Evolutionary conservation across 2,329 filamentous ascomycete genomes (phyloP).

Genomic region (Microdochium paspali): DNA sequence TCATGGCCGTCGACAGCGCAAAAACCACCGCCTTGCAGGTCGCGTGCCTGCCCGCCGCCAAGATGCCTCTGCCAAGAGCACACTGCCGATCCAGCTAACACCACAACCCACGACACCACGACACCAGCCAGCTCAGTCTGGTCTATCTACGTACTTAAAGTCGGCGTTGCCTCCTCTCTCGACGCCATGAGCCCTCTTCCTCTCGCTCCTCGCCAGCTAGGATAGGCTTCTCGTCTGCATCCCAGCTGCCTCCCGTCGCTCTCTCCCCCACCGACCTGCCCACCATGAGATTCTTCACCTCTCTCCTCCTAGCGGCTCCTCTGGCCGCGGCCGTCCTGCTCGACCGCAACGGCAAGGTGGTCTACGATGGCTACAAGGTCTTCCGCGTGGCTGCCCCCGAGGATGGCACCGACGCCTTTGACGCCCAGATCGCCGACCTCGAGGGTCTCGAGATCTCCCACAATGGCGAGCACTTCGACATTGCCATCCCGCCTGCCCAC

Average conservation of each 20-base stretch:
- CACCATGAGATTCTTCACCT: not conserved
- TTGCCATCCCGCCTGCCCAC: conserved; percentile 20
- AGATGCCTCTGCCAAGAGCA: no score
- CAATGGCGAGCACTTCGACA: conserved; percentile 14
- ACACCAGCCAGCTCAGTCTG: not conserved
- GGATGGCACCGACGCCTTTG: conserved; percentile 6
- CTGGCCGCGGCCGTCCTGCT: conserved; percentile 4
- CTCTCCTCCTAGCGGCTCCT: conserved; percentile 2
- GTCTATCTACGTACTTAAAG: not conserved
- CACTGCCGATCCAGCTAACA: no score
- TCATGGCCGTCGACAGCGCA: no score
- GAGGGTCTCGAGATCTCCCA: conserved; percentile 14
- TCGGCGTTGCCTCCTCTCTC: not conserved
- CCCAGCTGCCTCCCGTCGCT: not conserved
- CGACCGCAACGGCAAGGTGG: conserved; percentile 10
- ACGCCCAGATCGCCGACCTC: conserved; percentile 9
- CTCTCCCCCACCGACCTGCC: not conserved
- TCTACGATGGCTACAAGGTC: conserved; percentile 22
- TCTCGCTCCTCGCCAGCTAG: not conserved
- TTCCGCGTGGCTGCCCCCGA: conserved; percentile 14
- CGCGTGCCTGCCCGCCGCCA: no score
- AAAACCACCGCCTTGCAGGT: no score
- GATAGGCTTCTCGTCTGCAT: not conserved
- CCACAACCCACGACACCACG: not conserved
- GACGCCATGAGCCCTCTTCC: not conserved